A percentile compares a stretch with the other conserved stretches of the same genome.
Conservation (phyloP, 2,329 filamentous ascomycete species). For the Penicillium hordei region DNA sequence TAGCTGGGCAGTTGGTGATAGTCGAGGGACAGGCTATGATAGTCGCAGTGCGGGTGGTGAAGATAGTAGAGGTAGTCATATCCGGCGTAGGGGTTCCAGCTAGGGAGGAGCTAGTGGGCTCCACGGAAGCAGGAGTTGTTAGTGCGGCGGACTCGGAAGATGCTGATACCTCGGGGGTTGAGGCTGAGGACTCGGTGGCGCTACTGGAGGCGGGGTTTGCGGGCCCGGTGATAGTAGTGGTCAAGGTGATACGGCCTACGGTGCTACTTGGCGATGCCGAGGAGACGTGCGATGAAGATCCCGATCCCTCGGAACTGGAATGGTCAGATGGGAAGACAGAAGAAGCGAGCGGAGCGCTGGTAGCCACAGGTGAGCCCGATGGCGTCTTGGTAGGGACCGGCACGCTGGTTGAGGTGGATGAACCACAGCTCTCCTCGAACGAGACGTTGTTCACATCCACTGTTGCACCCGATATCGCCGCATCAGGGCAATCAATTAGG, state of each 20-base stretch:
- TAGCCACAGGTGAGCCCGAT: not conserved
- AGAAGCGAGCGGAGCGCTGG: not conserved
- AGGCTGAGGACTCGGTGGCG: not conserved
- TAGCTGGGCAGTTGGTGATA: conserved; percentile 27
- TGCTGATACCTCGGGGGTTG: not conserved
- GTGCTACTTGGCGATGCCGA: not conserved
- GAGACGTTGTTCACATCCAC: conserved; percentile 2
- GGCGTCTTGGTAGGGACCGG: not conserved
- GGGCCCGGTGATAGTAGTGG: not conserved
- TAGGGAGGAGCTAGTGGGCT: not conserved
- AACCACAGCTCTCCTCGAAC: not conserved
- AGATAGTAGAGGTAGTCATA: conserved; percentile 25
- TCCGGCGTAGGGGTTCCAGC: not conserved
- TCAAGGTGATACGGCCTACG: not conserved
- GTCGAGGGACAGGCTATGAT: conserved; percentile 26
- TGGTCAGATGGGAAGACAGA: not conserved
- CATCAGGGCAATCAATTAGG: not conserved
- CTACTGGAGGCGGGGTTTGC: not conserved
- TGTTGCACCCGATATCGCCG: not conserved
- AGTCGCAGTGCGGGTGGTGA: conserved; percentile 21
- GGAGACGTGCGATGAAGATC: not conserved
- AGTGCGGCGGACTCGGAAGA: not conserved
- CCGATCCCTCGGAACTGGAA: not conserved
- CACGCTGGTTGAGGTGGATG: not conserved
- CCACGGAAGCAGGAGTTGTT: not conserved